A percentile compares a stretch with the other conserved stretches of the same genome.
phyloP scores from a whole-genome alignment of 306 rosid species.

The Dryas drummondii region DNA sequence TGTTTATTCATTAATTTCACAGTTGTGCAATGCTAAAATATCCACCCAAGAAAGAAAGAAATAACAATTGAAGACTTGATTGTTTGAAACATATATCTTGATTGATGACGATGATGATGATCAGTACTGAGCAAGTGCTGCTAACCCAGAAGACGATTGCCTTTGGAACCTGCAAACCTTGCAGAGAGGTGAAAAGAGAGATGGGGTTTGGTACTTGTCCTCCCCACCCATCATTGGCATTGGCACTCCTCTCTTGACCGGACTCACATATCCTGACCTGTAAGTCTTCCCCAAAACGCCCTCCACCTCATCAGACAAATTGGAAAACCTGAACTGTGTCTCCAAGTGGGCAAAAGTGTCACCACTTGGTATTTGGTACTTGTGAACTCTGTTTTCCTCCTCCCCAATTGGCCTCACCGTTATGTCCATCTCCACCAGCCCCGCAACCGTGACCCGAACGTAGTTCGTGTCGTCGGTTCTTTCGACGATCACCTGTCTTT shows the following conservation, averaged over 20 bases:
- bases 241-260: slow-evolving; percentile 65
- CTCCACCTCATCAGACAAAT: slow-evolving; percentile 51
- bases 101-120: no score
- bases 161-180: slow-evolving; percentile 54
- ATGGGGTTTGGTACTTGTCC: slow-evolving; percentile 53
- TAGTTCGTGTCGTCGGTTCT: slow-evolving; percentile 64
- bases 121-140: no score
- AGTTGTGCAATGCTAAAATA: no score
- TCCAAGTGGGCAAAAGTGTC: slow-evolving; percentile 76
- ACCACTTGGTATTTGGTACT: slow-evolving; percentile 55
- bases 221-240: slow-evolving; percentile 78
- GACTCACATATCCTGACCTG: slow-evolving; percentile 59
- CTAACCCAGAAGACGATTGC: slow-evolving; percentile 1
- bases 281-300: slow-evolving; percentile 79
- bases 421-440: slow-evolving; percentile 58
- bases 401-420: slow-evolving; percentile 63
- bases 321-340: slow-evolving; percentile 60
- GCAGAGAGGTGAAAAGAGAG: slow-evolving; percentile 54
- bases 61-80: no score
- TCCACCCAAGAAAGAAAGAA: no score
- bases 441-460: slow-evolving; percentile 50
- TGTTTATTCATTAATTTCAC: no score
- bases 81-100: no score
- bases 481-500: slow-evolving; percentile 59
- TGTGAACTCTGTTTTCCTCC: slow-evolving; percentile 68